Conservation (phyloP, 83 land plant genomes). For the Picea abies region DNA sequence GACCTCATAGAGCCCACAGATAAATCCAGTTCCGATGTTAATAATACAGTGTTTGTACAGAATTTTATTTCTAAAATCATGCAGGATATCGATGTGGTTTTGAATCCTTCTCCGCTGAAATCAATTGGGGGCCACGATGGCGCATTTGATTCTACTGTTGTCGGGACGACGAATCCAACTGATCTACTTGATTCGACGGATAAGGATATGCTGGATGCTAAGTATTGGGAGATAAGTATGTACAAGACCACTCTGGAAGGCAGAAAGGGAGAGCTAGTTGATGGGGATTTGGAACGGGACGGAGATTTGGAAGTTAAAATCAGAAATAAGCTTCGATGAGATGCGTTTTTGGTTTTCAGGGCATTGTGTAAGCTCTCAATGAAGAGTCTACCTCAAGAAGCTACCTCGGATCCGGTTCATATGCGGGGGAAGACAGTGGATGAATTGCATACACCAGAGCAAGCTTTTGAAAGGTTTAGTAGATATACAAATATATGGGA, state of each 20-base stretch:
- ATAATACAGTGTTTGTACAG: constrained; percentile 76
- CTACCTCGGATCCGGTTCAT: too few relatives aligned
- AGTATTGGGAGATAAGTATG: constrained; percentile 99
- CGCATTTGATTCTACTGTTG: constrained; percentile 86
- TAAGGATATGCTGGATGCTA: constrained; percentile 98
- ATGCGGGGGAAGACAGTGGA: too few relatives aligned
- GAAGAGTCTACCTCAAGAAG: constrained; percentile 61
- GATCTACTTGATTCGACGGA: constrained; percentile 94
- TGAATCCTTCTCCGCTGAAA: constrained; percentile 60
- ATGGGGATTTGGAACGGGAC: constrained; percentile 81
- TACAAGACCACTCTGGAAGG: constrained; percentile 96
- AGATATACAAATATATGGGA: too few relatives aligned
- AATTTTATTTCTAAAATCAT: constrained; percentile 88
- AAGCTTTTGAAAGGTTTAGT: too few relatives aligned
- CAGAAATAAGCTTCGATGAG: constrained; percentile 92
- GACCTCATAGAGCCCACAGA: constrained; percentile 84
- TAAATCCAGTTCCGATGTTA: constrained; percentile 35
- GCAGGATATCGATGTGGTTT: constrained; percentile 85
- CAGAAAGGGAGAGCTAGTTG: constrained; percentile 87
- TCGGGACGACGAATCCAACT: constrained; percentile 77
- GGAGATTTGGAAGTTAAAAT: constrained; percentile 96
- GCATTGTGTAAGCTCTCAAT: constrained; percentile 98
- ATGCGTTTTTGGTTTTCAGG: constrained; percentile 96
- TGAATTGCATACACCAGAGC: too few relatives aligned
- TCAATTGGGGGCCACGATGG: constrained; percentile 72